A percentile compares a stretch with the other conserved stretches of the same genome.
phyloP scores from a whole-genome alignment of 345 rosid genomes.

The Gossypium raimondii region DNA sequence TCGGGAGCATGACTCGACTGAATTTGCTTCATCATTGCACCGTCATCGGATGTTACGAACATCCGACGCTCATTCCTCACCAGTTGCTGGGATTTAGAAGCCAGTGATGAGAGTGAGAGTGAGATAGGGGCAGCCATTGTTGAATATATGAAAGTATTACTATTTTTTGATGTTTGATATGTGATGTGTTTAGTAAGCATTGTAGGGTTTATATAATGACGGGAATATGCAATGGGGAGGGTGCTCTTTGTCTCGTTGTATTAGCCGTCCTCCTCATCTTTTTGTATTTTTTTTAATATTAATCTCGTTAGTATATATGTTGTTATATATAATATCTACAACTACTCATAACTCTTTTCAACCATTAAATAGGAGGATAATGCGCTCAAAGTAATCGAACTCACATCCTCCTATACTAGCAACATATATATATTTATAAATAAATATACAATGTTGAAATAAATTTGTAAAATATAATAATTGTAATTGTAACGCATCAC shows the following conservation, averaged over 20 bases:
- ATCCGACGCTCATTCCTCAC: constrained; percentile 21
- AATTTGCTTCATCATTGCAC: constrained; percentile 38
- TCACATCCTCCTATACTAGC: too few relatives aligned
- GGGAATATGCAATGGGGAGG: not conserved
- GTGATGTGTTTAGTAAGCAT: not conserved
- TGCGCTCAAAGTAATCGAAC: too few relatives aligned
- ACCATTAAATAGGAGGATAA: too few relatives aligned
- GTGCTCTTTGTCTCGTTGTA: too few relatives aligned
- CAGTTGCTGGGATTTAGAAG: constrained; percentile 9
- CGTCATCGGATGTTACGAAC: constrained; percentile 21
- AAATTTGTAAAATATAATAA: too few relatives aligned
- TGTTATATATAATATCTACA: too few relatives aligned
- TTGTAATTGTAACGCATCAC: too few relatives aligned
- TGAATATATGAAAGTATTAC: not conserved
- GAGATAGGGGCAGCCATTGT: not conserved
- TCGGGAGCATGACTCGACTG: constrained; percentile 46
- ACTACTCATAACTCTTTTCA: too few relatives aligned
- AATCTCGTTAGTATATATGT: too few relatives aligned
- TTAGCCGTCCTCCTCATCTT: not conserved
- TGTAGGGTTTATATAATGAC: constrained; percentile 20
- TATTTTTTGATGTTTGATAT: not conserved
- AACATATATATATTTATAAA: too few relatives aligned
- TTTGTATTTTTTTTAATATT: too few relatives aligned
- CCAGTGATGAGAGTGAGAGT: not conserved
- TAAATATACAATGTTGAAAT: too few relatives aligned